phyloP scores from a whole-genome alignment of 371 early-diverging fungal species.

The Saksenaea oblongispora region DNA sequence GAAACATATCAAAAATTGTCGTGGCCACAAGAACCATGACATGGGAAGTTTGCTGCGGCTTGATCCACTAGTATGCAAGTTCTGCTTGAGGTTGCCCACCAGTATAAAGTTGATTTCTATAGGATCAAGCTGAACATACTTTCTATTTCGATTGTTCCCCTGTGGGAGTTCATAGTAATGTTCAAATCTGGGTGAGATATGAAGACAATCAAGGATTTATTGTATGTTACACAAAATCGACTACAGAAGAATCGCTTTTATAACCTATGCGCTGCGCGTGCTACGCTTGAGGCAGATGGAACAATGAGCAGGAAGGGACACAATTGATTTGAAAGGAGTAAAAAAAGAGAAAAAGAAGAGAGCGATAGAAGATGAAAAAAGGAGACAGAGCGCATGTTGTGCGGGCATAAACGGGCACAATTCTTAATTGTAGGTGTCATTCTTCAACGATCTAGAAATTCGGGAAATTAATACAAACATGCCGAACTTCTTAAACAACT shows the following conservation, averaged over 20 bases:
- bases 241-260: background rate
- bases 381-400: background rate
- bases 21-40: no score
- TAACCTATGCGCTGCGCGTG: no score
- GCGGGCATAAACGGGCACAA: background rate
- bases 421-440: slow-evolving; percentile 12
- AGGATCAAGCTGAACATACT: background rate
- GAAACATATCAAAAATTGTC: no score
- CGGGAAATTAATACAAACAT: background rate
- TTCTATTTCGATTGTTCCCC: background rate
- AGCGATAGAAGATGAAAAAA: background rate
- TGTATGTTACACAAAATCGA: background rate
- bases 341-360: background rate
- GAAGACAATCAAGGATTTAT: background rate
- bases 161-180: background rate
- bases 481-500: background rate
- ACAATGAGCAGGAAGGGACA: background rate
- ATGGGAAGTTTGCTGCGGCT: no score
- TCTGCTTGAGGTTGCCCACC: no score
- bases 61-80: no score
- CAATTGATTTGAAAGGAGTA: background rate
- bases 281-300: background rate
- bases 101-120: no score
- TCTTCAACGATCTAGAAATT: slow-evolving; percentile 7
- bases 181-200: background rate